phyloP scores from a whole-genome alignment of 148 eudicot species.

The Nyssa sinensis region DNA sequence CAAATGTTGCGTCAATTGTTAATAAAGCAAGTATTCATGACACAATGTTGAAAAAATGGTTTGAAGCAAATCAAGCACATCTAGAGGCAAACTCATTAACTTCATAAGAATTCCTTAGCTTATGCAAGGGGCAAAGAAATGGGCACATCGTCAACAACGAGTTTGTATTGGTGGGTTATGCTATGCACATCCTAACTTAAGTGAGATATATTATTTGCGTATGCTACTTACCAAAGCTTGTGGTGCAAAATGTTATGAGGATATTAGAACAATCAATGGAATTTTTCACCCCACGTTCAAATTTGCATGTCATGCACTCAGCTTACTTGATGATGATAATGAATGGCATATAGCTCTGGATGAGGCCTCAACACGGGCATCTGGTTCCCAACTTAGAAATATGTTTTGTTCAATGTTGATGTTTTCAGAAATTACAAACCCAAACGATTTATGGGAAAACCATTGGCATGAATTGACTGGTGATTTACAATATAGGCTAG shows the following conservation, averaged over 20 bases:
- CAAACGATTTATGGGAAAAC: not conserved
- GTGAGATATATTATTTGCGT: not conserved
- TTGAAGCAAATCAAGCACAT: too few relatives aligned
- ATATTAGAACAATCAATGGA: too few relatives aligned
- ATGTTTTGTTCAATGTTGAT: not conserved
- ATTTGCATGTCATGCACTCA: too few relatives aligned
- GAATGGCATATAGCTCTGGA: conserved; percentile 7
- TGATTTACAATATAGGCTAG: not conserved
- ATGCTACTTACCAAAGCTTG: too few relatives aligned
- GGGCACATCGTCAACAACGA: too few relatives aligned
- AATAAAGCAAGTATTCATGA: too few relatives aligned
- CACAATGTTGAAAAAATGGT: not conserved
- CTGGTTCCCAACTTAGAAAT: not conserved
- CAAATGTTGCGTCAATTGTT: not conserved
- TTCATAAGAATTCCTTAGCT: not conserved
- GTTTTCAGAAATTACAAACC: not conserved
- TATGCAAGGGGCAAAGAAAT: not conserved
- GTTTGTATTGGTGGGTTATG: not conserved
- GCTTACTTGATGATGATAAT: conserved; percentile 9
- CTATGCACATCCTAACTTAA: conserved; percentile 4
- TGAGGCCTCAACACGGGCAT: conserved; percentile 9
- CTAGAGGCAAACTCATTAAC: not conserved
- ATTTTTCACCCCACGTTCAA: too few relatives aligned
- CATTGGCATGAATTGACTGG: not conserved
- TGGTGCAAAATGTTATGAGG: too few relatives aligned